Percentiles rank a stretch among this genome's conserved stretches.
Evolutionary conservation across 345 rosid genomes (phyloP).

Genomic region (Syzygium grande): DNA sequence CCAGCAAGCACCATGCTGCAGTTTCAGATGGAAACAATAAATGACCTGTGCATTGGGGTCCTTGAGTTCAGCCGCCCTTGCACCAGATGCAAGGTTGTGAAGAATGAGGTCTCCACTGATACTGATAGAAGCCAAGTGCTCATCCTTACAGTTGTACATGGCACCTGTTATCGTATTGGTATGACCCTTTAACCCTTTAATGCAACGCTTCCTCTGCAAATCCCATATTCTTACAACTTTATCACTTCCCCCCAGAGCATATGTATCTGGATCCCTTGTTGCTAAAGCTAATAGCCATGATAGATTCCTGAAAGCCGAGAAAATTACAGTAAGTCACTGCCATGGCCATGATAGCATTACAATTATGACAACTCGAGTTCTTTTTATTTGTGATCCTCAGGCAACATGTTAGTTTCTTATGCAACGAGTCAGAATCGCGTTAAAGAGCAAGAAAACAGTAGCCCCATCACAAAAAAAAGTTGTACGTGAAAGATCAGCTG

Average conservation of each 20-base stretch:
- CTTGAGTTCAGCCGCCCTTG: slow-evolving; percentile 82
- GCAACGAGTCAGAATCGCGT: background rate
- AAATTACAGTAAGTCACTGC: background rate
- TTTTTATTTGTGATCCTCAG: background rate
- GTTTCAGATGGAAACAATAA: slow-evolving; percentile 21
- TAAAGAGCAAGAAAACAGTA: background rate
- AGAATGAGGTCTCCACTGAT: slow-evolving; percentile 81
- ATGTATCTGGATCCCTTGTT: slow-evolving; percentile 84
- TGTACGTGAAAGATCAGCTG: background rate
- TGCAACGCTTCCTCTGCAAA: slow-evolving; percentile 84
- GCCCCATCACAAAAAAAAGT: background rate
- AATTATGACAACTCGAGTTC: background rate
- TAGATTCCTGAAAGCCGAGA: slow-evolving; percentile 57
- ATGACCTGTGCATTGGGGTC: slow-evolving; percentile 94
- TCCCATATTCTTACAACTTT: slow-evolving; percentile 96
- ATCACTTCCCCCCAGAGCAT: slow-evolving; percentile 94
- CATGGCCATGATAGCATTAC: background rate
- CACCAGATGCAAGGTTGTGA: slow-evolving; percentile 93
- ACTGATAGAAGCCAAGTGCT: slow-evolving; percentile 94
- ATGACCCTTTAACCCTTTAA: slow-evolving; percentile 94
- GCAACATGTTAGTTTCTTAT: background rate
- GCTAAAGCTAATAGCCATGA: slow-evolving; percentile 77
- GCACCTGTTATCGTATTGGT: slow-evolving; percentile 73
- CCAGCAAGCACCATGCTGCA: slow-evolving; percentile 4
- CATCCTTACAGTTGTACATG: slow-evolving; percentile 95